Percentiles rank a stretch among this genome's conserved stretches.
Evolutionary conservation across 1,139 yeast genomes (phyloP).

Genomic region (Nakaseomyces glabratus): DNA sequence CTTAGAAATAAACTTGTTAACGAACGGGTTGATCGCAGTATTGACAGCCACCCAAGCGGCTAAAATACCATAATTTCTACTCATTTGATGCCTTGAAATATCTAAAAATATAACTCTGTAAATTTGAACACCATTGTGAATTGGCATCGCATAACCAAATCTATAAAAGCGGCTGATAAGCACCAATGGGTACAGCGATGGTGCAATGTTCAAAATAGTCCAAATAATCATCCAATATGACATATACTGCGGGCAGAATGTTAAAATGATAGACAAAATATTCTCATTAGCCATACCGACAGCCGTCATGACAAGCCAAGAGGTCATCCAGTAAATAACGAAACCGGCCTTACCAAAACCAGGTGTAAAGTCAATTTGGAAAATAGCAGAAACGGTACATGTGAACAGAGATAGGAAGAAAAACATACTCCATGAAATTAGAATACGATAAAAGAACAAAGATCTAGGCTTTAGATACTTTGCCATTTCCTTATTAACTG

Average conservation of each 20-base stretch:
- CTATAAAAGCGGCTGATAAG: conserved; percentile 46
- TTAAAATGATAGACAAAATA: conserved; percentile 40
- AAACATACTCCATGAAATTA: conserved; percentile 41
- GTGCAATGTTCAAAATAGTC: conserved; percentile 51
- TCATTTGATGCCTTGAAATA: conserved; percentile 48
- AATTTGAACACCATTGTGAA: conserved; percentile 50
- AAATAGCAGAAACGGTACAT: conserved; percentile 51
- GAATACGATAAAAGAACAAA: conserved; percentile 41
- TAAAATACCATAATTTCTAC: conserved; percentile 50
- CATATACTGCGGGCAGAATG: conserved; percentile 40
- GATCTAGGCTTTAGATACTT: conserved; percentile 38
- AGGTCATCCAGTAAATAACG: conserved; percentile 54
- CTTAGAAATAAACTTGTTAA: conserved; percentile 33
- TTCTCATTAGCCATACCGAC: conserved; percentile 59
- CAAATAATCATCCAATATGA: conserved; percentile 54
- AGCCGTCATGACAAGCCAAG: conserved; percentile 51
- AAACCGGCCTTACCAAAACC: conserved; percentile 57
- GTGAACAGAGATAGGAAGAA: conserved; percentile 47
- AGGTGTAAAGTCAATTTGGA: conserved; percentile 43
- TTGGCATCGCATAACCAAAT: conserved; percentile 60
- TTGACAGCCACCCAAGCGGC: conserved; percentile 50
- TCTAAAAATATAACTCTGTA: conserved; percentile 49
- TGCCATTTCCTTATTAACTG: conserved; percentile 43
- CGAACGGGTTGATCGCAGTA: conserved; percentile 39
- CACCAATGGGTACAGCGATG: conserved; percentile 48